Percentiles rank a stretch among this genome's conserved stretches.
Conservation (phyloP, 257 asterid species). For the Plantago ovata region DNA sequence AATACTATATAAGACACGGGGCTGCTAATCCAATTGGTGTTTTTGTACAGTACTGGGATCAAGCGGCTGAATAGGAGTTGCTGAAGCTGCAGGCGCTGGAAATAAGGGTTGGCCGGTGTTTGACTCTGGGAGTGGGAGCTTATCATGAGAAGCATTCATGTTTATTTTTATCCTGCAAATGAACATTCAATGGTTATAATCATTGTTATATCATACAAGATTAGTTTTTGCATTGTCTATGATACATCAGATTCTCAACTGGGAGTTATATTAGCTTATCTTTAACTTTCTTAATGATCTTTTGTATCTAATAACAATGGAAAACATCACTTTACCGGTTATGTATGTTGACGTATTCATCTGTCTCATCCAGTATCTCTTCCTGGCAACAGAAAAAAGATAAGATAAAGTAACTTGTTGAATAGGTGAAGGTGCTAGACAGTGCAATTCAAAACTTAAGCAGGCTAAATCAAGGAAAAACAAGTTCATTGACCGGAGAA, state of each 20-base stretch:
- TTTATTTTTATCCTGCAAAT: slow-evolving; percentile 87
- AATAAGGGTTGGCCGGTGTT: slow-evolving; percentile 22
- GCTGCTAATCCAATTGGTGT: slow-evolving; percentile 1
- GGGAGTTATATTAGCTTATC: neutral
- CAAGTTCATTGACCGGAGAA: neutral
- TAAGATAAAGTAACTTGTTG: neutral
- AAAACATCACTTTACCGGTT: slow-evolving; percentile 51
- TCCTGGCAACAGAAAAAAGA: slow-evolving; percentile 44
- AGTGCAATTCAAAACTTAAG: neutral
- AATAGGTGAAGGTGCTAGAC: neutral
- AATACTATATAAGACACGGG: too few species aligned
- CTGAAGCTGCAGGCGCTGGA: slow-evolving; percentile 24
- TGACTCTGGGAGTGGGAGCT: slow-evolving; percentile 33
- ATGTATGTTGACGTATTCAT: slow-evolving; percentile 95
- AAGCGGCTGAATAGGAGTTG: slow-evolving; percentile 19
- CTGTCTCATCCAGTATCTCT: slow-evolving; percentile 98
- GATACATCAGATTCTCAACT: neutral
- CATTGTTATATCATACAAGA: too few species aligned
- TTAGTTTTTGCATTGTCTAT: neutral
- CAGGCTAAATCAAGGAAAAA: neutral
- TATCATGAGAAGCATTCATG: slow-evolving; percentile 75
- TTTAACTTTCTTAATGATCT: neutral
- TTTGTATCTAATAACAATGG: neutral
- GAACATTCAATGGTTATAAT: neutral
- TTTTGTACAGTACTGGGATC: slow-evolving; percentile 21